Evolutionary conservation across 1,139 yeast genomes (phyloP), one percentile per base, ranked within the genome.

Genomic region (Suhomyces bolitotheri): DNA sequence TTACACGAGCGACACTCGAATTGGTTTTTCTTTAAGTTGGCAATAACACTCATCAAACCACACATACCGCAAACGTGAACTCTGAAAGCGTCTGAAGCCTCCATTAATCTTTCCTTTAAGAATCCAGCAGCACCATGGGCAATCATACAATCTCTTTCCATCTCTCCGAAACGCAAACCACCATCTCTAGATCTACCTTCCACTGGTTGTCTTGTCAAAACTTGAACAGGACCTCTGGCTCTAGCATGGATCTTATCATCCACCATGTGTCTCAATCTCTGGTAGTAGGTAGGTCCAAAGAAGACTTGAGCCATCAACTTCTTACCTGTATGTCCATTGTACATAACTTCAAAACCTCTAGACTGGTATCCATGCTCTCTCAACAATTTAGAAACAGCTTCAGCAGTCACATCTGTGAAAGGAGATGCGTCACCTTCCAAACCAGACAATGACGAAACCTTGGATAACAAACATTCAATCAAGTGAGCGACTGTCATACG

Each of bases 401-500:
- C 98, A 23, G 95, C 97, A 2, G 98, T 94, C 44, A 94, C 95
- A 62, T 88, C 97, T 0, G 98, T 92, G 58, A 92, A 92, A 31
- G 98, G 98, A 6, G 97, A 89, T 4, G 98, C 98, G 65, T 92
- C 98, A 74, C 98, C 98, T 66, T 92, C 98, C 54, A 86, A 77
- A 53, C 98, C 99, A 30, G 95, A 82, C 51, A 92, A 73, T 1
- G 97, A 82, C 6, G 97, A 92, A 30, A 94, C 97, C 66, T 94
- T 92, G 36, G 96, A 85, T 53, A 94, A 73, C 59, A 92, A 73
- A 82, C 98, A 94, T 69, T 92, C 99, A 65, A 92, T 92, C 71
- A 92, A 84, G 75, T 94, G 98, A 39, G 98, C 99, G 43, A 92
- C 98, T 32, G 99, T 92, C 99, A 92, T 92, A 77, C 99, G 97